phyloP scores from a whole-genome alignment of 2,329 filamentous ascomycete genomes.

The Botryotinia convoluta region DNA sequence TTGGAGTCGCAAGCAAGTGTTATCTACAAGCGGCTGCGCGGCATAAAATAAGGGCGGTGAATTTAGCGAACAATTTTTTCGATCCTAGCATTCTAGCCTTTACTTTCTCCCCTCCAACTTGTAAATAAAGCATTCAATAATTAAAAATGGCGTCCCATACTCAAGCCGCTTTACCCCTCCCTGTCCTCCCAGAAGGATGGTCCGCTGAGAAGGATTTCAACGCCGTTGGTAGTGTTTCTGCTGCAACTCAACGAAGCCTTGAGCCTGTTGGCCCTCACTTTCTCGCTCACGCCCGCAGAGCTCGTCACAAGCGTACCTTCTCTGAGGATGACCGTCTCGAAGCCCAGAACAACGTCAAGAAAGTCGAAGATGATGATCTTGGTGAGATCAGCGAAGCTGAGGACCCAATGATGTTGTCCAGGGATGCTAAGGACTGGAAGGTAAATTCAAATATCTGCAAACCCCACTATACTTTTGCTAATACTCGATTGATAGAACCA shows the following conservation, averaged over 20 bases:
- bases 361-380: conserved; percentile 85
- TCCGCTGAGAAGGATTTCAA: conserved; percentile 90
- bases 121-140: background rate
- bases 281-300: conserved; percentile 92
- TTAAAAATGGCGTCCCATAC: conserved; percentile 32
- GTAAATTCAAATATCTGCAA: conserved; percentile 47
- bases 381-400: conserved; percentile 92
- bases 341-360: conserved; percentile 91
- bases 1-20: background rate
- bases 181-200: conserved; percentile 77
- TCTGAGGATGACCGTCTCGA: conserved; percentile 98
- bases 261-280: conserved; percentile 98
- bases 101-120: conserved; percentile 18
- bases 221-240: conserved; percentile 71
- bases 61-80: conserved; percentile 13
- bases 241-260: conserved; percentile 78
- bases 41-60: conserved; percentile 13
- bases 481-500: conserved; percentile 58
- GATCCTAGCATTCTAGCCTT: conserved; percentile 7
- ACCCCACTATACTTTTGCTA: conserved; percentile 19
- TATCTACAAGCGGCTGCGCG: background rate
- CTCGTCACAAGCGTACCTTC: conserved; percentile 95
- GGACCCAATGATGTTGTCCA: conserved; percentile 85
- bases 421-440: conserved; percentile 99
- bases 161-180: conserved; percentile 61